Evolutionary conservation across 2,329 filamentous ascomycete genomes (phyloP).

Genomic region (Botrytis sinoallii): DNA sequence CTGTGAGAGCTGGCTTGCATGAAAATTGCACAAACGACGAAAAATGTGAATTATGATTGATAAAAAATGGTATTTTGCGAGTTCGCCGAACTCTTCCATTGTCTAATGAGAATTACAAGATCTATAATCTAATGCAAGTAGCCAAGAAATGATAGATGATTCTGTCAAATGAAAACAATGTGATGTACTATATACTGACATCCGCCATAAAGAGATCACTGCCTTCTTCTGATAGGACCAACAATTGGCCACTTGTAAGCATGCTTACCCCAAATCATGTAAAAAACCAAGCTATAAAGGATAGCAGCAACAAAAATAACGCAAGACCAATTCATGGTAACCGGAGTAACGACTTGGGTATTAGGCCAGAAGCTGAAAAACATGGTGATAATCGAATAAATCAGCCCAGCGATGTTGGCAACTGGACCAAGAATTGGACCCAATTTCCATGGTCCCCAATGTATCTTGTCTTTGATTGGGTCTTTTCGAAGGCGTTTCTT

Average conservation of each 20-base stretch:
- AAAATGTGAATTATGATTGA: neutral
- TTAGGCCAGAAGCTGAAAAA: slow-evolving; percentile 22
- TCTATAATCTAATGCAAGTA: neutral
- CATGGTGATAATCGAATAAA: slow-evolving; percentile 16
- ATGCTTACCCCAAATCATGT: slow-evolving; percentile 31
- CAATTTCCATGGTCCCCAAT: slow-evolving; percentile 22
- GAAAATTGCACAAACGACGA: neutral
- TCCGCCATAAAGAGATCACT: slow-evolving; percentile 11
- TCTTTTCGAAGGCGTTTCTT: slow-evolving; percentile 40
- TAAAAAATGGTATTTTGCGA: neutral
- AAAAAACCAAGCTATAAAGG: slow-evolving; percentile 15
- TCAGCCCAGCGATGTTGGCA: slow-evolving; percentile 13
- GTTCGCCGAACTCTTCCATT: neutral
- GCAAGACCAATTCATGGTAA: slow-evolving; percentile 21
- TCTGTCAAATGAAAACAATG: slow-evolving; percentile 1
- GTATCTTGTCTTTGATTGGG: slow-evolving; percentile 17
- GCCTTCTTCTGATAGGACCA: slow-evolving; percentile 24
- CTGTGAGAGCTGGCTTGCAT: neutral
- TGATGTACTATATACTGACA: neutral
- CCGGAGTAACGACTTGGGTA: slow-evolving; percentile 4
- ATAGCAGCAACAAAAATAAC: slow-evolving; percentile 17
- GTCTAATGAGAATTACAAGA: neutral
- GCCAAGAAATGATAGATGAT: neutral
- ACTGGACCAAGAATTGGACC: slow-evolving; percentile 20
- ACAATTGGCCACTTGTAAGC: slow-evolving; percentile 47